A percentile compares a stretch with the other conserved stretches of the same genome.
These are phyloP conservation scores for Benincasa hispida DNA, from an alignment of 306 rosid species.

Conservation along the genomic window DNA sequence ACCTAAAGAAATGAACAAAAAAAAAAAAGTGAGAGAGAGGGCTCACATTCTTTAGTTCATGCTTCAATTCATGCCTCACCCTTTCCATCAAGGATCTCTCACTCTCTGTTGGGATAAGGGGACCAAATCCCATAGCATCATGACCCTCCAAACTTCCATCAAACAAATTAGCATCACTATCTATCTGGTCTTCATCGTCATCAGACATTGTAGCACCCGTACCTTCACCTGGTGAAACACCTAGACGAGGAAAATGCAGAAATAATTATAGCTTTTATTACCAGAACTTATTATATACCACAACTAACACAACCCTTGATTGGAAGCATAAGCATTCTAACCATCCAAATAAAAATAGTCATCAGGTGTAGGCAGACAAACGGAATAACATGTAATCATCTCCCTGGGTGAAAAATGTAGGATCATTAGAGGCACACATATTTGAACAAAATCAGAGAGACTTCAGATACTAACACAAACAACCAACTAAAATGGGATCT, in stretches of 20 bases:
- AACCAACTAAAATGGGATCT: background rate
- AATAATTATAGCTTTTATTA: background rate
- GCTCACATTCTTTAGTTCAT: conserved; percentile 88
- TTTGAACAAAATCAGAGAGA: background rate
- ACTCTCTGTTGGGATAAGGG: conserved; percentile 79
- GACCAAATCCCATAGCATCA: conserved; percentile 71
- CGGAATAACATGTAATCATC: background rate
- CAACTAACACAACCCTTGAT: background rate
- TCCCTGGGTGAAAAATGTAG: background rate
- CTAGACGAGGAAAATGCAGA: conserved; percentile 80
- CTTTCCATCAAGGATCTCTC: conserved; percentile 96
- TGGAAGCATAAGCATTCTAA: background rate
- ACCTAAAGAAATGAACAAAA: background rate
- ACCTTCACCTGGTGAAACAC: conserved; percentile 87
- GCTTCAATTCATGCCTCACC: conserved; percentile 83
- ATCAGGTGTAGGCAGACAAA: background rate
- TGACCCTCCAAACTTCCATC: conserved; percentile 60
- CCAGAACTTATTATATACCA: background rate
- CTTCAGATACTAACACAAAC: background rate
- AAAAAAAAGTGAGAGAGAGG: conserved; percentile 23
- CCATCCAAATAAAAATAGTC: background rate
- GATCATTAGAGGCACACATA: background rate
- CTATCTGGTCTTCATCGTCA: conserved; percentile 66
- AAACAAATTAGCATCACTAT: conserved; percentile 52
- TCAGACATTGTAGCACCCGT: conserved; percentile 93